Conservation (phyloP, 2,329 filamentous ascomycete species). For the Raffaelea deltoideospora region DNA sequence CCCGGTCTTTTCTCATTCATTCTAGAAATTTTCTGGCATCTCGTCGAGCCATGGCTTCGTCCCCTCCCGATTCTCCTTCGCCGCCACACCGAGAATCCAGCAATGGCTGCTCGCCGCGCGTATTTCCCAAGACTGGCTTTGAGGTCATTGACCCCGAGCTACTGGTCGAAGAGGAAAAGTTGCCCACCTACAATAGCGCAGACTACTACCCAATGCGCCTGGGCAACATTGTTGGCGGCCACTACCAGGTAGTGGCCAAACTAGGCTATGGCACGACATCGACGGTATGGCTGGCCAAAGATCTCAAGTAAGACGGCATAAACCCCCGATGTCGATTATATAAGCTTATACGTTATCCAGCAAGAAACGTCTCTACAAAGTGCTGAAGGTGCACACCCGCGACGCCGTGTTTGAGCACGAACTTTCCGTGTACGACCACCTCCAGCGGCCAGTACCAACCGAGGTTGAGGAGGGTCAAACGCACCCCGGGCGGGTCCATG, state of each 20-base stretch:
- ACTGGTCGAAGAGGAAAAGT: slow-evolving; percentile 10
- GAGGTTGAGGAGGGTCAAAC: slow-evolving; percentile 3
- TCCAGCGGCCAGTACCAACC: not conserved
- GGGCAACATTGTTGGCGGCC: slow-evolving; percentile 8
- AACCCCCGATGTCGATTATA: not conserved
- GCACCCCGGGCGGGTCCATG: slow-evolving; percentile 15
- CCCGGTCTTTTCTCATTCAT: no score
- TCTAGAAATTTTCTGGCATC: no score
- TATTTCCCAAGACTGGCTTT: slow-evolving; percentile 4
- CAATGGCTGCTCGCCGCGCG: no score
- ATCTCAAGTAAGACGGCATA: slow-evolving; percentile 9
- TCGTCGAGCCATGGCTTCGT: no score
- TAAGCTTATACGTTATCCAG: slow-evolving; percentile 1
- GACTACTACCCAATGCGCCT: slow-evolving; percentile 10
- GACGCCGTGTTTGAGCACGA: not conserved
- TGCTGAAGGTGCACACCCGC: slow-evolving; percentile 19
- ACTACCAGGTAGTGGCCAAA: slow-evolving; percentile 12
- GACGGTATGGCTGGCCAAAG: slow-evolving; percentile 12
- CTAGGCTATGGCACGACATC: slow-evolving; percentile 11
- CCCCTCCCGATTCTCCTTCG: no score
- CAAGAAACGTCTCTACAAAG: slow-evolving; percentile 12
- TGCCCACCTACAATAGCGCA: slow-evolving; percentile 7
- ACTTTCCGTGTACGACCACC: slow-evolving; percentile 1
- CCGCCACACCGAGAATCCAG: no score
- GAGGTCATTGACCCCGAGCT: slow-evolving; percentile 15